Percentiles rank a stretch among this genome's conserved stretches.
Evolutionary conservation across 495 filamentous ascomycete species (phyloP).

Genomic region (Hypoxylon lenormandii): DNA sequence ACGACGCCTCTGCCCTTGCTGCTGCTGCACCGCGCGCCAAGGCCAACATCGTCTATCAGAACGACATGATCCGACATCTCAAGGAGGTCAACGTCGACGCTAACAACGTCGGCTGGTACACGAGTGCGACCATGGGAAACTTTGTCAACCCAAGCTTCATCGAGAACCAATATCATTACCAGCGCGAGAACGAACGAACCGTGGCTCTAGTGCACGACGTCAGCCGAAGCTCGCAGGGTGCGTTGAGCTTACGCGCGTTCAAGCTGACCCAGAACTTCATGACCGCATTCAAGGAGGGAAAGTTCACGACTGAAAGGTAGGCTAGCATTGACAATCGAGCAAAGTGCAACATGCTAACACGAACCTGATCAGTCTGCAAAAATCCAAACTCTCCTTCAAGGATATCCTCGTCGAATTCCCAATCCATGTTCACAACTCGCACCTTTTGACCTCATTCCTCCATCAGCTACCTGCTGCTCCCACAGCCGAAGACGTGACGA

Average conservation of each 20-base stretch:
- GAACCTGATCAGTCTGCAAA: constrained; percentile 80
- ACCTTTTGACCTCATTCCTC: constrained; percentile 92
- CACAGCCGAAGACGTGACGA: constrained; percentile 69
- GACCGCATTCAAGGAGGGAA: constrained; percentile 91
- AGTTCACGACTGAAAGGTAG: constrained; percentile 95
- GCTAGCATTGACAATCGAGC: constrained; percentile 39
- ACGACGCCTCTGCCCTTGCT: constrained; percentile 79
- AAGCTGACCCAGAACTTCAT: constrained; percentile 88
- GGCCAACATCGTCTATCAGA: constrained; percentile 87
- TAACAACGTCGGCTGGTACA: constrained; percentile 98
- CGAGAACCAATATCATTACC: constrained; percentile 98
- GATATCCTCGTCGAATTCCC: constrained; percentile 94
- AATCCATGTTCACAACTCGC: constrained; percentile 93
- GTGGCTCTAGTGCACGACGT: constrained; percentile 96
- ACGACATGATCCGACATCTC: constrained; percentile 95
- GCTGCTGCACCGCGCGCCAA: constrained; percentile 92
- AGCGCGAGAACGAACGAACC: constrained; percentile 92
- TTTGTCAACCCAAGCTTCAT: constrained; percentile 94
- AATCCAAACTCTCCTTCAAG: constrained; percentile 89
- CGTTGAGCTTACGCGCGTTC: constrained; percentile 89
- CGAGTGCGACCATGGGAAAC: constrained; percentile 97
- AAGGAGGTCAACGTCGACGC: constrained; percentile 98
- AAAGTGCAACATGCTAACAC: constrained; percentile 49
- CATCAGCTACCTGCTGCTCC: constrained; percentile 79
- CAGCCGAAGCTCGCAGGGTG: constrained; percentile 90